phyloP scores from a whole-genome alignment of 108 stramenopile genomes.

The Cyclostephanos tholiformis region DNA sequence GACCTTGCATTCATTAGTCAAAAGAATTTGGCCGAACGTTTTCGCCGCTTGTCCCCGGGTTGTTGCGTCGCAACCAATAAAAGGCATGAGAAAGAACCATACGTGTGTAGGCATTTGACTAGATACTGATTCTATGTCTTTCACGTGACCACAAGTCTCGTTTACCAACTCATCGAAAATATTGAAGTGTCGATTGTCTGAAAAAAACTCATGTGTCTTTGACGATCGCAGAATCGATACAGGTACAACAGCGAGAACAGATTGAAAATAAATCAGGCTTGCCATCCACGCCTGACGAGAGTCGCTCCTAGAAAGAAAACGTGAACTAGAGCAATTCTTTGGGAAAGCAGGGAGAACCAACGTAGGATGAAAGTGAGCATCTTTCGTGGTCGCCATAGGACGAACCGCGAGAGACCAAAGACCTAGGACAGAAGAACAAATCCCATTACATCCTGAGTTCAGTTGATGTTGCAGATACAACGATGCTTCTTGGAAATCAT shows the following conservation, averaged over 20 bases:
- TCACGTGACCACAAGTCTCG: background rate
- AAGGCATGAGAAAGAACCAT: constrained; percentile 38
- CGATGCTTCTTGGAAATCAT: constrained; percentile 11
- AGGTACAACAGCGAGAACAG: constrained; percentile 23
- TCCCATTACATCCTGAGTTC: constrained; percentile 12
- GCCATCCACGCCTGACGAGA: constrained; percentile 14
- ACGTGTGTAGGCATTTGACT: constrained; percentile 21
- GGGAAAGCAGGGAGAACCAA: constrained; percentile 13
- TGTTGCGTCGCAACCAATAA: constrained; percentile 16
- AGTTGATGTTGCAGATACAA: constrained; percentile 29
- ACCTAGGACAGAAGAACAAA: constrained; percentile 15
- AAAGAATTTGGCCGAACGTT: constrained; percentile 16
- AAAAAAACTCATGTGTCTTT: constrained; percentile 20
- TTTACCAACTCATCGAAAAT: constrained; percentile 23
- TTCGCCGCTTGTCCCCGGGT: constrained; percentile 21
- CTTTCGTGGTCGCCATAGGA: background rate
- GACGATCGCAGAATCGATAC: constrained; percentile 19
- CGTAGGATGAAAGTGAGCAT: constrained; percentile 12
- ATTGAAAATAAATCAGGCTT: constrained; percentile 28
- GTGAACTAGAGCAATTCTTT: constrained; percentile 2
- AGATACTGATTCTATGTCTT: background rate
- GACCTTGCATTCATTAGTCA: constrained; percentile 23
- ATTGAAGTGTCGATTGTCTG: constrained; percentile 15
- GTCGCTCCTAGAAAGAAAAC: background rate
- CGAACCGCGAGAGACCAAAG: constrained; percentile 11